Evolutionary conservation across 2,329 filamentous ascomycete species (phyloP), one percentile per base, ranked within the genome.

Genomic region (Leptoxyphium fumago): DNA sequence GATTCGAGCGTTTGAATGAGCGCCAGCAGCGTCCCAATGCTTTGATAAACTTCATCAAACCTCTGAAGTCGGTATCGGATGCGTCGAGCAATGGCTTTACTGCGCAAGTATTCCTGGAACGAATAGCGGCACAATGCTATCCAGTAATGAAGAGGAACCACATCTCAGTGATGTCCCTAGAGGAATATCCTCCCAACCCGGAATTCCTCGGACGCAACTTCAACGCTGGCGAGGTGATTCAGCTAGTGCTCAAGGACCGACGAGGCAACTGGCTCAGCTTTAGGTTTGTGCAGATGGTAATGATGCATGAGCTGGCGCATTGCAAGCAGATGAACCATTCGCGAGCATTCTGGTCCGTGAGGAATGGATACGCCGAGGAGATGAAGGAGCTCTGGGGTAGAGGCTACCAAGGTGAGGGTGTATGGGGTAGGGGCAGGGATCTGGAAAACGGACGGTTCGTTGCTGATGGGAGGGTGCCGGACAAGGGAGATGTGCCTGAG

Each of bases 261-360:
- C 46, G 73, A 67, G 70, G 69, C 7, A 52, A 61, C 46, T 94
- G 86, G 86, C 68, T 94, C 17, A 82, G 84, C 0, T 87, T 91
- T 57, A 71, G 77, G 48, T 86, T 87, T 56, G 83, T 94, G 13
- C 84, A 91, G 63, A 89, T 91, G 83, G 84, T 93, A 51, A 93
- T 94, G 86, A 88, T 93, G 77, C 86, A 94, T 60, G 84, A 91
- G 56, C 68, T 93, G 28, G 85, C 85, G 2, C 85, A 93, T 61
- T 88, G 83, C 70, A 82, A 84, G 61, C 81, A 94, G 59, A 94
- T 94, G 87, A 93, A 94, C 60, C 86, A 94, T 59, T 82, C 78
- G 1, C 73, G 75, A 44, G 77, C 75, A 2, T 94, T 94, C 56
- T 94, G 86, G 85, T 73, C 74, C 9, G 80, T 88, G 14, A 70